phyloP scores from a whole-genome alignment of 2,329 filamentous ascomycete genomes.

The Cercospora citrullina region DNA sequence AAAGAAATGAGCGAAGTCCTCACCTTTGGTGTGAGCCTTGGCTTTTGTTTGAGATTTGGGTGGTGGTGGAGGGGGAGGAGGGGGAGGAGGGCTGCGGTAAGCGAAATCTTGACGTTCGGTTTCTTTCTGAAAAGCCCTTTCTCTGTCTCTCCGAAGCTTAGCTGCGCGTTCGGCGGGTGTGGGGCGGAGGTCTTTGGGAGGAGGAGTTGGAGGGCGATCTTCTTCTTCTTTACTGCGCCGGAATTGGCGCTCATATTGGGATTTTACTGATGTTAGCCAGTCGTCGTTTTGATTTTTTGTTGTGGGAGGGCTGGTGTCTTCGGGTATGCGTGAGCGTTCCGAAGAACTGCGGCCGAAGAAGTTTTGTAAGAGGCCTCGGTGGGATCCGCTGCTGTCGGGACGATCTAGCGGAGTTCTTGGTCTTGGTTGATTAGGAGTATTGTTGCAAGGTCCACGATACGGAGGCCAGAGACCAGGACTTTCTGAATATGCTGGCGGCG shows the following conservation, averaged over 20 bases:
- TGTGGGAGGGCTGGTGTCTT: conserved; percentile 12
- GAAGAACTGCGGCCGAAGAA: conserved; percentile 15
- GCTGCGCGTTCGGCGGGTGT: conserved; percentile 2
- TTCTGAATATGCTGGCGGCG: not conserved
- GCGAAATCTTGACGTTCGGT: not conserved
- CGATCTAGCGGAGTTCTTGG: not conserved
- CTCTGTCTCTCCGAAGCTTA: not conserved
- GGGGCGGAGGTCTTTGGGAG: not conserved
- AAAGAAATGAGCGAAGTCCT: conserved; percentile 20
- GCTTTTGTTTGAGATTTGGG: not conserved
- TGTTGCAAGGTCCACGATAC: not conserved
- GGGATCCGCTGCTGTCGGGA: conserved; percentile 2
- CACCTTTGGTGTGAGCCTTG: conserved; percentile 8
- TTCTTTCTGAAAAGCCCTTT: not conserved
- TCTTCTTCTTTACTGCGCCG: not conserved
- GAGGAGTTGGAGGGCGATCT: conserved; percentile 1
- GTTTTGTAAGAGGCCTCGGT: conserved; percentile 14
- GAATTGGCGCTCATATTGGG: not conserved
- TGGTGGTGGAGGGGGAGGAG: not conserved
- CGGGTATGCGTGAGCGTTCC: not conserved
- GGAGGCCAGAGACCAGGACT: not conserved
- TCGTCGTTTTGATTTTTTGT: conserved; percentile 13
- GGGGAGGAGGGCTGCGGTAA: not conserved
- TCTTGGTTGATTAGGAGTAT: not conserved
- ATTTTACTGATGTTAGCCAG: conserved; percentile 5